Evolutionary conservation across 805 yeast genomes (phyloP).

Genomic region (Pichia phayaonensis): DNA sequence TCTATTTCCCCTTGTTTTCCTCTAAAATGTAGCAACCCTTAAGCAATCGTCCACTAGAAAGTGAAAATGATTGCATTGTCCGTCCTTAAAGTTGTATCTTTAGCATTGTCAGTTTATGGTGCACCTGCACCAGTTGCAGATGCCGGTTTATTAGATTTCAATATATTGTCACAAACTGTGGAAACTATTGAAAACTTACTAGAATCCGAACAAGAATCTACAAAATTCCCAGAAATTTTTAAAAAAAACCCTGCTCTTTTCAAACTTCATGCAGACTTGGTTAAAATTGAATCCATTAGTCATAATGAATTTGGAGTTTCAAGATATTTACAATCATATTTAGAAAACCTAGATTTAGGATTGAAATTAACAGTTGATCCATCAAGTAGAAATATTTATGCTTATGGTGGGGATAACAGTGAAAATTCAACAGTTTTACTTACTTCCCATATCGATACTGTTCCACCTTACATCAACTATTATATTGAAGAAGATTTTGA

Average conservation of each 20-base stretch:
- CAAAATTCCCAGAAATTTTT: slow-evolving; percentile 1
- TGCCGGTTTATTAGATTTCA: background rate
- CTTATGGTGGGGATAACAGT: slow-evolving; percentile 40
- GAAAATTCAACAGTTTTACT: slow-evolving; percentile 36
- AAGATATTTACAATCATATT: slow-evolving; percentile 31
- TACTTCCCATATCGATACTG: slow-evolving; percentile 66
- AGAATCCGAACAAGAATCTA: background rate
- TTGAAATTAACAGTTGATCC: slow-evolving; percentile 35
- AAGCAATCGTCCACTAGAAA: background rate
- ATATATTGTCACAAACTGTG: background rate
- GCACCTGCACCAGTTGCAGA: slow-evolving; percentile 2
- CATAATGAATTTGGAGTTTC: slow-evolving; percentile 32
- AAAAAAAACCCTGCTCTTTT: slow-evolving; percentile 17
- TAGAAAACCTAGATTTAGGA: slow-evolving; percentile 38
- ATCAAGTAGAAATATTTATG: slow-evolving; percentile 37
- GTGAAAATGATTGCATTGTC: background rate
- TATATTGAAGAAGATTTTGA: slow-evolving; percentile 18
- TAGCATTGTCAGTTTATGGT: background rate
- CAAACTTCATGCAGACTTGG: slow-evolving; percentile 29
- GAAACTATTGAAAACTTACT: background rate
- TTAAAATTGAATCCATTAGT: slow-evolving; percentile 31
- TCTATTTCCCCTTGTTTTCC: background rate
- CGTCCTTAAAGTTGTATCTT: background rate
- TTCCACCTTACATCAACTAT: slow-evolving; percentile 58
- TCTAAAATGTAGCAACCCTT: background rate